phyloP scores from a whole-genome alignment of 2,329 filamentous ascomycete species.

The Claviceps purpurea region DNA sequence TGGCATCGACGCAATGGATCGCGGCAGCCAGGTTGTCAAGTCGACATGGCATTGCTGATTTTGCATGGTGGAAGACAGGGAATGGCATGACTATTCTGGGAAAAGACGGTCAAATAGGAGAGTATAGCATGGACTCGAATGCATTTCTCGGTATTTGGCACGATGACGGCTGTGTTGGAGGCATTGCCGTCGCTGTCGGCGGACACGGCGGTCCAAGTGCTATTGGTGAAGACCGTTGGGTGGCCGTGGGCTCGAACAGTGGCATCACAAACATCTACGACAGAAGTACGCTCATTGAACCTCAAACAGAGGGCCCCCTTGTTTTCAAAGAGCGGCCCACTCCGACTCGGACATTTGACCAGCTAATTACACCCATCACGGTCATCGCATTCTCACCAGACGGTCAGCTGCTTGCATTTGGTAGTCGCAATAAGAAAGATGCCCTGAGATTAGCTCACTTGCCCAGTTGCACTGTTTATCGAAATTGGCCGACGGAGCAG shows the following conservation, averaged over 20 bases:
- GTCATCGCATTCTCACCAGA: conserved; percentile 73
- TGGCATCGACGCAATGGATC: conserved; percentile 74
- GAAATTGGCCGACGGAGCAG: conserved; percentile 88
- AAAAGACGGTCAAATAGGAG: conserved; percentile 78
- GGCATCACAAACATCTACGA: conserved; percentile 94
- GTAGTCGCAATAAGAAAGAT: conserved; percentile 76
- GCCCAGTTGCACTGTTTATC: conserved; percentile 84
- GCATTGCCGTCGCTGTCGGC: conserved; percentile 69
- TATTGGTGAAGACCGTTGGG: conserved; percentile 74
- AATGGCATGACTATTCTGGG: conserved; percentile 71
- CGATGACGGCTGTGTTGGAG: conserved; percentile 80
- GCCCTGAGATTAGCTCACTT: conserved; percentile 79
- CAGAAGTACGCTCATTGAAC: conserved; percentile 46
- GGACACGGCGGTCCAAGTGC: conserved; percentile 46
- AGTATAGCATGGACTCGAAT: conserved; percentile 61
- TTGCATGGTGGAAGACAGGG: conserved; percentile 83
- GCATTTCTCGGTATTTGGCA: conserved; percentile 72
- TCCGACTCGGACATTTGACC: conserved; percentile 63
- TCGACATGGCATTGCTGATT: conserved; percentile 73
- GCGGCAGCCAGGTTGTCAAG: conserved; percentile 72
- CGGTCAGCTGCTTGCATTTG: conserved; percentile 79
- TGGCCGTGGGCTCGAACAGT: conserved; percentile 72
- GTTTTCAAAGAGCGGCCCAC: conserved; percentile 53
- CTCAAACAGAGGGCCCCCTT: conserved; percentile 24
- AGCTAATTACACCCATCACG: conserved; percentile 76